Conservation (phyloP, 2,329 filamentous ascomycete genomes). For the Paecilomyces fulvus region DNA sequence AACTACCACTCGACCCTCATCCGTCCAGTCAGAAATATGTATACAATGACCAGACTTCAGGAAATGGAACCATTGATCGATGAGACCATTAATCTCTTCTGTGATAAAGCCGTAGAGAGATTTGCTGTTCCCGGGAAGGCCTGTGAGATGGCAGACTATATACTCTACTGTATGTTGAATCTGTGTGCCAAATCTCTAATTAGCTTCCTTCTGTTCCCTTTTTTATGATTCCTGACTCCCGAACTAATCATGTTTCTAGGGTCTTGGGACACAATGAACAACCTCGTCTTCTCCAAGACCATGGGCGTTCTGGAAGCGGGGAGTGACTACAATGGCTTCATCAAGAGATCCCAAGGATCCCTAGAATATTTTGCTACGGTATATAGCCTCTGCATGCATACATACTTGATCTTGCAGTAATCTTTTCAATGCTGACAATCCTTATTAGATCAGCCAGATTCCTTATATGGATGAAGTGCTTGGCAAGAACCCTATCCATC, state of each 20-base stretch:
- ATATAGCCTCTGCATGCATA: neutral
- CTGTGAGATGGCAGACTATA: constrained; percentile 35
- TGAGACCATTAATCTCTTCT: constrained; percentile 21
- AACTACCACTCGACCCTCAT: constrained; percentile 27
- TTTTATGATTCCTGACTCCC: neutral
- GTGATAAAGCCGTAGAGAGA: constrained; percentile 18
- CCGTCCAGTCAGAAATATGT: constrained; percentile 28
- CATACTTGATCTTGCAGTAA: neutral
- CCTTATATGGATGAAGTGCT: constrained; percentile 11
- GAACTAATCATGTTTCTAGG: neutral
- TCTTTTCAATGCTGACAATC: neutral
- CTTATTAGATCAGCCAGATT: constrained; percentile 5
- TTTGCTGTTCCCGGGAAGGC: constrained; percentile 20
- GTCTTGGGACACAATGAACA: constrained; percentile 15
- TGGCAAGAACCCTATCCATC: constrained; percentile 5
- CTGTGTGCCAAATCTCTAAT: neutral
- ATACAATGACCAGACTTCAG: constrained; percentile 19
- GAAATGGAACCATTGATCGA: constrained; percentile 16
- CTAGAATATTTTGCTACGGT: constrained; percentile 16
- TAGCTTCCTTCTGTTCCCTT: neutral
- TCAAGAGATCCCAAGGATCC: constrained; percentile 8
- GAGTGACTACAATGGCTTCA: constrained; percentile 10
- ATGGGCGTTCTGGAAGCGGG: constrained; percentile 16
- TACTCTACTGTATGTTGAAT: constrained; percentile 15
- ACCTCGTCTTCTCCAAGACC: constrained; percentile 14